phyloP scores from a whole-genome alignment of 176 grass and related monocot genomes.

The Phoenix dactylifera region DNA sequence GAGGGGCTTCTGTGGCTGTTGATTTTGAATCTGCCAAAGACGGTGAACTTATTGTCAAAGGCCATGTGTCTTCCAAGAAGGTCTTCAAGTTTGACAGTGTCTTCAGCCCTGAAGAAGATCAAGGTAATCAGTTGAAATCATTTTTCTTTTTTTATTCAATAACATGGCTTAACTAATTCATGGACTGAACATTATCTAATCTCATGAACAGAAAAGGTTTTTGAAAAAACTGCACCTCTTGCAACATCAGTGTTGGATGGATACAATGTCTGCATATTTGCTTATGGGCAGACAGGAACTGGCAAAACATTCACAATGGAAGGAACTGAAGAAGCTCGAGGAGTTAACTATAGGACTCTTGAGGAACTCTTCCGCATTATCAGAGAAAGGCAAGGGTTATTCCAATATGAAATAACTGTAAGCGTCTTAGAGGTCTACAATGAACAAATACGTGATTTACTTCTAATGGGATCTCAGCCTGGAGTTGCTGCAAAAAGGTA shows the following conservation, averaged over 20 bases:
- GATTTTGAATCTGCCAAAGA: constrained; percentile 91
- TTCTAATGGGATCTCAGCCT: constrained; percentile 48
- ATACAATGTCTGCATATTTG: constrained; percentile 95
- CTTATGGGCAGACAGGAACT: constrained; percentile 85
- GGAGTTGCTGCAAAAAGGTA: constrained; percentile 61
- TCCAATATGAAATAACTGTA: constrained; percentile 61
- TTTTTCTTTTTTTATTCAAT: background rate
- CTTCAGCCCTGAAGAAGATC: constrained; percentile 71
- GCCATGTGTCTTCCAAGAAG: constrained; percentile 82
- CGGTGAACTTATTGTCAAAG: constrained; percentile 75
- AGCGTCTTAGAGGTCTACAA: constrained; percentile 95
- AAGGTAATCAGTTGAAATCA: constrained; percentile 42
- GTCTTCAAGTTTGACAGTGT: constrained; percentile 81
- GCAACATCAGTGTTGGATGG: constrained; percentile 92
- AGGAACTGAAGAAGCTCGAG: constrained; percentile 63
- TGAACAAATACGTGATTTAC: constrained; percentile 93
- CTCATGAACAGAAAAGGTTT: constrained; percentile 51
- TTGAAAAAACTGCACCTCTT: constrained; percentile 65
- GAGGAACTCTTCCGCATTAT: constrained; percentile 80
- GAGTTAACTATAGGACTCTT: constrained; percentile 81
- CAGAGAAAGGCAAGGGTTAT: constrained; percentile 60
- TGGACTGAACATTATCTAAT: constrained; percentile 1
- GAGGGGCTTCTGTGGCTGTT: constrained; percentile 39
- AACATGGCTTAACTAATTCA: no score
- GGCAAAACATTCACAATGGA: constrained; percentile 99